Evolutionary conservation across 164 flowering plant species (phyloP).

Genomic region (Protea cynaroides): DNA sequence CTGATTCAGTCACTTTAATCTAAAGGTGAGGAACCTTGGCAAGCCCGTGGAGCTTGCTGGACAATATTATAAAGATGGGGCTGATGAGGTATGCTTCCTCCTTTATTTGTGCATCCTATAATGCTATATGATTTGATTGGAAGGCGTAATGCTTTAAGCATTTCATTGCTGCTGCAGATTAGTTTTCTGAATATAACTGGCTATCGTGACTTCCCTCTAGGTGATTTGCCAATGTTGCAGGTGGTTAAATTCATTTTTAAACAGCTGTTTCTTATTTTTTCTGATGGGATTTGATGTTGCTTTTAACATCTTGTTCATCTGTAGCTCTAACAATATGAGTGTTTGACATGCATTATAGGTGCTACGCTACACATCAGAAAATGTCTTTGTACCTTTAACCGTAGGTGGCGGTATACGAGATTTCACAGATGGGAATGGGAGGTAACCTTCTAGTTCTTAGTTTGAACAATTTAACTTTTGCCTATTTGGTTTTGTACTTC

Average conservation of each 20-base stretch:
- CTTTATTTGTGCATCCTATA: not conserved
- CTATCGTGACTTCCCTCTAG: conserved; percentile 92
- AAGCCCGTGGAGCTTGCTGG: conserved; percentile 97
- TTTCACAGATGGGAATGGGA: conserved; percentile 94
- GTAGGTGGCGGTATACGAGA: conserved; percentile 99
- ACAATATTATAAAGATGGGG: conserved; percentile 89
- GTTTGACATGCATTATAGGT: conserved; percentile 39
- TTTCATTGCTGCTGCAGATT: conserved; percentile 46
- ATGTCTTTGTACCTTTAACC: conserved; percentile 94
- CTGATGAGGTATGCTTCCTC: conserved; percentile 74
- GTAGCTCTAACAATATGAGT: not conserved
- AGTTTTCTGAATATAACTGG: conserved; percentile 93
- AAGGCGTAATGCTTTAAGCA: conserved; percentile 9
- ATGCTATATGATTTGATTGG: not conserved
- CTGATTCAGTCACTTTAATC: conserved; percentile 4
- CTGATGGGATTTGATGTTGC: too few species aligned
- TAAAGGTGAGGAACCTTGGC: conserved; percentile 93
- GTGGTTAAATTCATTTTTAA: conserved; percentile 25
- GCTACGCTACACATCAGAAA: conserved; percentile 72
- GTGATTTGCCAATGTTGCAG: conserved; percentile 98
- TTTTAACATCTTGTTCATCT: not conserved
- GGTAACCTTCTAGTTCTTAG: conserved; percentile 31
- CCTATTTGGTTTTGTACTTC: not conserved
- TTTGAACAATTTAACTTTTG: not conserved
- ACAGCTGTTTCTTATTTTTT: conserved; percentile 3